Conservation (phyloP, 1,139 yeast species). For the Eremothecium gossypii region DNA sequence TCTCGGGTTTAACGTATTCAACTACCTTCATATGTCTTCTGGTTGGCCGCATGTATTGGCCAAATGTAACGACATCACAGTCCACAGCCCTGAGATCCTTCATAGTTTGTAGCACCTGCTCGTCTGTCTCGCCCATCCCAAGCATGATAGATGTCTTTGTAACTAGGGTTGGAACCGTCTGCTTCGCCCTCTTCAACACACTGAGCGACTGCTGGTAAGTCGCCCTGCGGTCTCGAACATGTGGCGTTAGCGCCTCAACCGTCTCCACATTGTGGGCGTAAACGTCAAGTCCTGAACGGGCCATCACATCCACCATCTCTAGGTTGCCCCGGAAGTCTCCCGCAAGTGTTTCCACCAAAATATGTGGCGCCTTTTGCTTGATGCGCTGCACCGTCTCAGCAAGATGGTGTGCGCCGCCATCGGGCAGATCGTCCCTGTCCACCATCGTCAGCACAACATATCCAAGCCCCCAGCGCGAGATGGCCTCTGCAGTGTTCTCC, state of each 20-base stretch:
- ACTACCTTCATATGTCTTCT: constrained; percentile 98
- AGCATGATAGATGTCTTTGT: constrained; percentile 95
- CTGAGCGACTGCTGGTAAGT: constrained; percentile 81
- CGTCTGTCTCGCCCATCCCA: constrained; percentile 95
- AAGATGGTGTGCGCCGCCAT: constrained; percentile 90
- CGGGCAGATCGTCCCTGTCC: constrained; percentile 88
- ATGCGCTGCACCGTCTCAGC: constrained; percentile 79
- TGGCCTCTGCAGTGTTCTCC: constrained; percentile 95
- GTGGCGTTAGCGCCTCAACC: constrained; percentile 90
- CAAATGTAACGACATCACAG: constrained; percentile 96
- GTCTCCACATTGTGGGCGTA: constrained; percentile 97
- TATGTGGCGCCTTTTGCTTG: constrained; percentile 82
- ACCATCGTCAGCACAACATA: constrained; percentile 96
- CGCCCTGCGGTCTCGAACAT: constrained; percentile 92
- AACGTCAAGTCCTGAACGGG: constrained; percentile 83
- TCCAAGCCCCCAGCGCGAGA: constrained; percentile 96
- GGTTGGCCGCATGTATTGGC: constrained; percentile 99
- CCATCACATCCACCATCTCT: constrained; percentile 70
- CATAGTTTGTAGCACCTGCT: constrained; percentile 68
- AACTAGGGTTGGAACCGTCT: constrained; percentile 60
- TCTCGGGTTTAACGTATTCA: constrained; percentile 89
- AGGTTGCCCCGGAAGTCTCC: constrained; percentile 94
- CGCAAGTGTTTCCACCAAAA: constrained; percentile 83
- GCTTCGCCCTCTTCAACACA: constrained; percentile 74
- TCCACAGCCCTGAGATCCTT: constrained; percentile 61